Evolutionary conservation across 208 protist species (phyloP).

Genomic region (Porcisia deanei): DNA sequence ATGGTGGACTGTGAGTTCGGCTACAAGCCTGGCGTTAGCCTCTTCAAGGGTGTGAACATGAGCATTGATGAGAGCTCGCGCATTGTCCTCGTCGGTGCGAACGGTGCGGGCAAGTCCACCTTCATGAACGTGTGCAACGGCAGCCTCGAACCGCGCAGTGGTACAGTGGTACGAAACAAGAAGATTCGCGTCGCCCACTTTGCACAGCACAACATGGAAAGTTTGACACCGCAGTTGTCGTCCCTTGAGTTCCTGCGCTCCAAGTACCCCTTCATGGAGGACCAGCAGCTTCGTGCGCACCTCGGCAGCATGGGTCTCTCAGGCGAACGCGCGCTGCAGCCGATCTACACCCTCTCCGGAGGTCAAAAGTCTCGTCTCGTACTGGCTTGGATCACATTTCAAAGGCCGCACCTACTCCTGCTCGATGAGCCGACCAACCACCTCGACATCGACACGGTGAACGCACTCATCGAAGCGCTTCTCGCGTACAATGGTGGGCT

Average conservation of each 20-base stretch:
- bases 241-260: conserved; percentile 90
- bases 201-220: conserved; percentile 94
- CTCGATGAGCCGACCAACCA: conserved; percentile 98
- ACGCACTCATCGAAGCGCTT: conserved; percentile 92
- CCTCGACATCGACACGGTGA: conserved; percentile 95
- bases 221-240: conserved; percentile 88
- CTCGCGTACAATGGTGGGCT: conserved; percentile 90
- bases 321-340: conserved; percentile 84
- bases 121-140: conserved; percentile 93
- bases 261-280: conserved; percentile 86
- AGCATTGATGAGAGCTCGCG: conserved; percentile 86
- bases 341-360: conserved; percentile 93
- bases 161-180: conserved; percentile 83
- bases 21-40: conserved; percentile 79
- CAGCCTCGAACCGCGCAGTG: conserved; percentile 77
- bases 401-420: conserved; percentile 93
- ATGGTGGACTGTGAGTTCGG: conserved; percentile 93
- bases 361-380: conserved; percentile 95
- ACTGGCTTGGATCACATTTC: conserved; percentile 94
- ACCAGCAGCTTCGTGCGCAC: conserved; percentile 87
- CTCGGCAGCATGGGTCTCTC: conserved; percentile 93
- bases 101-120: conserved; percentile 95
- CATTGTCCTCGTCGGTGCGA: conserved; percentile 91
- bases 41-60: conserved; percentile 94
- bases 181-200: conserved; percentile 92